Base-by-base conservation (phyloP, 2,329 filamentous ascomycete species). In the Aspergillus sp. region DNA sequence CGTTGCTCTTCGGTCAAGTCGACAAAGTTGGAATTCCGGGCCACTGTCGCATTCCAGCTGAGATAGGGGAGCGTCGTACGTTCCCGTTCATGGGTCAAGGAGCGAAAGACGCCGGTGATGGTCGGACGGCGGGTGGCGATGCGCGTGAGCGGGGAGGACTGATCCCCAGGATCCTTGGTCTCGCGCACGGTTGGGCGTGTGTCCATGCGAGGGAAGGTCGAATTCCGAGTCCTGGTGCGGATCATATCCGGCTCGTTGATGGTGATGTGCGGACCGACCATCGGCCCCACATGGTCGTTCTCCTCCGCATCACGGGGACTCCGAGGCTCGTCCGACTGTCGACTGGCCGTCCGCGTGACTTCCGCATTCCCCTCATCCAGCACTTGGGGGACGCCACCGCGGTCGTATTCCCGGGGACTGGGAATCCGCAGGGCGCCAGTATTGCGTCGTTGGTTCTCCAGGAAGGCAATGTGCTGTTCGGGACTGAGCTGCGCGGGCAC, bases 41-140 rank as follows among this genome's bases (percentile, higher is more conserved):
- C 93, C 49, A 97, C 83, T 0, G 94, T 99, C 2, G 94, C 91
- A 54, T 92, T 87, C 83, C 91, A 97, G 70, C 91, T 97, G 47
- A 99, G 81, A 70, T 99, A 99, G 0, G 94, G 94, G 76, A 90
- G 88, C 1, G 80, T 79, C 21, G 84, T 77, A 5, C 61, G 65
- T 1, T 70, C 66, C 45, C 61, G 60, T 49, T 73, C 71, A 21
- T 71, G 65, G 0, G 71, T 73, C 9, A 73, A 31, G 19, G 72
- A 73, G 4, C 70, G 64, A 40, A 69, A 63, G 17, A 74, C 56
- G 36, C 57, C 64, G 29, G 57, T 61, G 10, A 75, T 56, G 0
- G 71, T 73, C 19, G 65, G 52, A 42, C 62, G 60, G 40, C 65
- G 63, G 4, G 65, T 70, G 2, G 58, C 61, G 1, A 54, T 50